phyloP scores from a whole-genome alignment of 2,329 filamentous ascomycete species.

The Colletotrichum neosansevieriae region DNA sequence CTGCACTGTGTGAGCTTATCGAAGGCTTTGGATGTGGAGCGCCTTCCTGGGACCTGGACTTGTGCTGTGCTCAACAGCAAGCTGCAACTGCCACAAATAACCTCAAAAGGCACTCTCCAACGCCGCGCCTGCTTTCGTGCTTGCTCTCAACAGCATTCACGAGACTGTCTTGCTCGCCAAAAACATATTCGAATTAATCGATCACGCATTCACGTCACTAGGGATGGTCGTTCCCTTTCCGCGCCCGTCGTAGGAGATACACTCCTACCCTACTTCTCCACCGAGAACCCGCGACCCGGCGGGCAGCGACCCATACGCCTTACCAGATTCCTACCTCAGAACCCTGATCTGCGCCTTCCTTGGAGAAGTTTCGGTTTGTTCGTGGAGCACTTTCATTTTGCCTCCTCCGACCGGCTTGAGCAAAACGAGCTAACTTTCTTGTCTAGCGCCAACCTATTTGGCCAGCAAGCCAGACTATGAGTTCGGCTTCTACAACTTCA shows the following conservation, averaged over 20 bases:
- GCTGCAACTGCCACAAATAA: constrained; percentile 29
- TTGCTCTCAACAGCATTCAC: not conserved
- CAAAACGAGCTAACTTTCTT: constrained; percentile 1
- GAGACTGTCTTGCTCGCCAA: not conserved
- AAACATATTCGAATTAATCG: not conserved
- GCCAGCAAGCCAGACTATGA: constrained; percentile 29
- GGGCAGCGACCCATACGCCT: not conserved
- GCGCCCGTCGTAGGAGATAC: constrained; percentile 30
- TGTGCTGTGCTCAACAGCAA: constrained; percentile 7
- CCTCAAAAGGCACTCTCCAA: constrained; percentile 2
- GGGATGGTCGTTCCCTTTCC: constrained; percentile 32
- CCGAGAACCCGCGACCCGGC: constrained; percentile 6
- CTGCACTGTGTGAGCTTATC: constrained; percentile 38
- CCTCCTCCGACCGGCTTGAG: not conserved
- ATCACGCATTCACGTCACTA: too few relatives aligned
- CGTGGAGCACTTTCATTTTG: not conserved
- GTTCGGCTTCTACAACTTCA: constrained; percentile 32
- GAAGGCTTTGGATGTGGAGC: constrained; percentile 15
- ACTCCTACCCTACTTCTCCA: constrained; percentile 25
- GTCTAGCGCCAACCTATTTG: constrained; percentile 33
- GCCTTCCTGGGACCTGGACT: not conserved
- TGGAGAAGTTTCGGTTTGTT: constrained; percentile 28
- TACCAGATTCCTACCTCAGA: not conserved
- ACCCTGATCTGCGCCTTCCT: constrained; percentile 11
- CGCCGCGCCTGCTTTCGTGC: not conserved